Evolutionary conservation across 768 basidiomycete genomes (phyloP).

Genomic region (Russula abietina): DNA sequence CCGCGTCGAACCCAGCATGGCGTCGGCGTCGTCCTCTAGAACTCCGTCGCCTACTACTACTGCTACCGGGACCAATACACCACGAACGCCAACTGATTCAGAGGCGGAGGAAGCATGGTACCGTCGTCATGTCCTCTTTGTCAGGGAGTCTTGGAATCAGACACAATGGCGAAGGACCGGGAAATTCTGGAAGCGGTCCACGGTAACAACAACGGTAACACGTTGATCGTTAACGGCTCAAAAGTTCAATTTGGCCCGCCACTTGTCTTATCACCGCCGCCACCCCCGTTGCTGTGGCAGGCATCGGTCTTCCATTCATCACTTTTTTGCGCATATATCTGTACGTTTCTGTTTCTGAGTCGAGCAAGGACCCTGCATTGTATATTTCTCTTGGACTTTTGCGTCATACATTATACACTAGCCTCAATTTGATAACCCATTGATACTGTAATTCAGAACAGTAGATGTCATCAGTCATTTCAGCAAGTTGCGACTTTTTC

Average conservation of each 20-base stretch:
- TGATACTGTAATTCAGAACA: background rate
- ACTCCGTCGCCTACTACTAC: background rate
- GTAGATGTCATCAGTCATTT: background rate
- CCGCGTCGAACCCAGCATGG: background rate
- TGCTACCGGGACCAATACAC: background rate
- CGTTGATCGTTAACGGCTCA: background rate
- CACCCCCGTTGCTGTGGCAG: background rate
- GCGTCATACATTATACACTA: background rate
- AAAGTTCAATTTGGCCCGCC: background rate
- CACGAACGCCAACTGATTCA: conserved; percentile 33
- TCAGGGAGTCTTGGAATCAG: background rate
- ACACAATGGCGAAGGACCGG: background rate
- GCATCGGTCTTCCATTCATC: background rate
- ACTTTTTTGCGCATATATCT: background rate
- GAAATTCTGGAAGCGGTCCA: conserved; percentile 11
- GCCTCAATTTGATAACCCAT: background rate
- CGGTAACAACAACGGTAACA: background rate
- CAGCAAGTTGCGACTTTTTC: background rate
- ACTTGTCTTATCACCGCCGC: no score
- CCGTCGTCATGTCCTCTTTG: background rate
- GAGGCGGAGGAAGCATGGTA: conserved; percentile 28
- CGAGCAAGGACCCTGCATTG: background rate
- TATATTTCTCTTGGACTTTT: background rate
- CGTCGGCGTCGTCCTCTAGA: background rate
- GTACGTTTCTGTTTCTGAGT: background rate